Evolutionary conservation across 306 rosid species (phyloP), one percentile per base, ranked within the genome.

Genomic region (Dalbergia cultrata): DNA sequence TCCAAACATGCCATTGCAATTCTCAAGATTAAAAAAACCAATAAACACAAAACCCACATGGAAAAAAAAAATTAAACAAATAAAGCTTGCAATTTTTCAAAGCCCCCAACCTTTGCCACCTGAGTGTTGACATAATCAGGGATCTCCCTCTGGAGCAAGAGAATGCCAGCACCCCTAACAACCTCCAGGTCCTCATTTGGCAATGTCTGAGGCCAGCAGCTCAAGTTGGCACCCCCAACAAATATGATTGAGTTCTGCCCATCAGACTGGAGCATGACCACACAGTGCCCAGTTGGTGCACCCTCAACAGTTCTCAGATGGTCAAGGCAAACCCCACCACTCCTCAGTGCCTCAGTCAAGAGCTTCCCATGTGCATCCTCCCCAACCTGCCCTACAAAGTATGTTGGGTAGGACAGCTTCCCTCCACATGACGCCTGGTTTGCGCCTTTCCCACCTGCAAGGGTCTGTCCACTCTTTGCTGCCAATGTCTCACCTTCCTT

Each of bases 81-180:
- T 49, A 13, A 58, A 13, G 12, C 18, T 41, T 12, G 18, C 1
- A 79, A 26, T 1, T 26, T 37, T 37, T 5, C 41, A 4, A 7
- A 81, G 71, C n/a, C 9, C 50, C 81, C 62, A 53, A 95, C 99
- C 99, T 91, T 85, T 4, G 99, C 98, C 43, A 91, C 98, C 81
- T 95, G 95, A 81, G 88, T 70, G 52, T 93, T 95, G 72, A 93
- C 91, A 37, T 49, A 67, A 80, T 95, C 97, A 0, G 99, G 98
- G 13, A 95, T 91, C 91, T 95, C 99, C 78, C 99, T 90, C 94
- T 93, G 98, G 33, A 95, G 87, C 82, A 95, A 49, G 83, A 95
- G 90, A 58, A 93, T 93, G 70, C 99, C 97, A 39, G 97, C 97
- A n/a, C 63, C 83, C 37, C 85, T 81, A 9, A 95, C 86, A 59